Conservation (phyloP, 495 filamentous ascomycete genomes). For the Cercophora scortea region DNA sequence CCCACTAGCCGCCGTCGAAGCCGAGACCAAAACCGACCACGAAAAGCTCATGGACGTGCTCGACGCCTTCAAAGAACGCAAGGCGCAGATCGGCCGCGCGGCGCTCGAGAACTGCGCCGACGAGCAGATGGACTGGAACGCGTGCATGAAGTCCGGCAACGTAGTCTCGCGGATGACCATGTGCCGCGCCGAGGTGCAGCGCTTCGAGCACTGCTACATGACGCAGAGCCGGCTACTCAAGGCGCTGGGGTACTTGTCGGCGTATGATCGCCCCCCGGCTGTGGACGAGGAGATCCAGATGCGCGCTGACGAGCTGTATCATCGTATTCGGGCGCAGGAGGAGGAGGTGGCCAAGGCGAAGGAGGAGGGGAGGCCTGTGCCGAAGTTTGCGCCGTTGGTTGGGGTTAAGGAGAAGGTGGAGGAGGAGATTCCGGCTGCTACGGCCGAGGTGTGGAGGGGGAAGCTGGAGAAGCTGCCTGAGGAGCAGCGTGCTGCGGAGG, state of each 20-base stretch:
- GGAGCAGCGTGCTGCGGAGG: conserved; percentile 58
- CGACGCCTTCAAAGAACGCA: conserved; percentile 75
- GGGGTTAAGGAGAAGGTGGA: conserved; percentile 17
- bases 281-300: conserved; percentile 89
- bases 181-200: conserved; percentile 63
- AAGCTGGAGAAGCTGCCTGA: conserved; percentile 51
- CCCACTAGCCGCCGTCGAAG: conserved; percentile 55
- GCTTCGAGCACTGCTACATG: conserved; percentile 71
- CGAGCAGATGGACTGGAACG: conserved; percentile 66
- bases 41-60: conserved; percentile 69
- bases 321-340: conserved; percentile 76
- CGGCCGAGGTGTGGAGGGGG: conserved; percentile 39
- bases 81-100: conserved; percentile 64
- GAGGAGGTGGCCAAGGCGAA: conserved; percentile 56
- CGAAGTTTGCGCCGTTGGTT: conserved; percentile 32
- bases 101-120: conserved; percentile 90
- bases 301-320: conserved; percentile 85
- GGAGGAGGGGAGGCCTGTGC: conserved; percentile 47
- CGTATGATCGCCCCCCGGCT: conserved; percentile 51
- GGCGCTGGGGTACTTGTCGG: conserved; percentile 79
- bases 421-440: not conserved
- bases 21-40: conserved; percentile 56
- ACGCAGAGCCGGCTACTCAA: conserved; percentile 86
- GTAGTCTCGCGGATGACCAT: conserved; percentile 55
- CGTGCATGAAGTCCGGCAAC: conserved; percentile 65